These are phyloP conservation scores for Lactarius deliciosus DNA, from an alignment of 768 basidiomycete genomes.

Conservation along the genomic window DNA sequence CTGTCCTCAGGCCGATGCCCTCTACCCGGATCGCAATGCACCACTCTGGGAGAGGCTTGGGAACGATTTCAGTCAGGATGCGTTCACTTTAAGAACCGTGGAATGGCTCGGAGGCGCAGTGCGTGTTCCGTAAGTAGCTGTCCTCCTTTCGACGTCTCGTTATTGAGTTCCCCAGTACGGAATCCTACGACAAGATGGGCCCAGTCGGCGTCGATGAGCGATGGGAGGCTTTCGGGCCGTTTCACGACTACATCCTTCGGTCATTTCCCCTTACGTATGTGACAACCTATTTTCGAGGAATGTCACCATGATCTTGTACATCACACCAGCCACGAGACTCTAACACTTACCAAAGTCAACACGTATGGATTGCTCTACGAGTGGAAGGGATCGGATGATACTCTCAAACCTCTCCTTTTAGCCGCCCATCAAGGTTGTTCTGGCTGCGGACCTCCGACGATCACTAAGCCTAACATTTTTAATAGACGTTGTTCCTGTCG, in stretches of 20 bases:
- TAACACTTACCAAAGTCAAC: conserved; percentile 56
- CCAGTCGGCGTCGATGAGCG: conserved; percentile 49
- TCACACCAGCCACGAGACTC: conserved; percentile 44
- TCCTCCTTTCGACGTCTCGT: neutral
- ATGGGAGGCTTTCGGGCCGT: conserved; percentile 41
- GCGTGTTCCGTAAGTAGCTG: conserved; percentile 38
- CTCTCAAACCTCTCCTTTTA: conserved; percentile 55
- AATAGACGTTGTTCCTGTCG: conserved; percentile 68
- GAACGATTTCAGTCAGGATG: conserved; percentile 34
- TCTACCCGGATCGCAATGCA: conserved; percentile 36
- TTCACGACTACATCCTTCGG: conserved; percentile 43
- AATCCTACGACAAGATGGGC: conserved; percentile 50
- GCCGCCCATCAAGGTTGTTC: conserved; percentile 50
- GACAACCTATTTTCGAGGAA: neutral
- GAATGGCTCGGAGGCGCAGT: conserved; percentile 44
- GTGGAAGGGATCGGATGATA: conserved; percentile 54
- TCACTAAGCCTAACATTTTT: neutral
- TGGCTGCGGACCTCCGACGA: neutral
- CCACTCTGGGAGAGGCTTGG: conserved; percentile 38
- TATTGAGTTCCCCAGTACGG: conserved; percentile 41
- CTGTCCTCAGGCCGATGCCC: conserved; percentile 34
- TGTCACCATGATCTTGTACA: neutral
- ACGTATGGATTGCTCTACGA: conserved; percentile 61
- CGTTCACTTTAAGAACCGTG: conserved; percentile 39
- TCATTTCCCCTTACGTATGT: conserved; percentile 64